Evolutionary conservation across 208 protist genomes (phyloP).

Genomic region (Acanthamoeba lenticulata): DNA sequence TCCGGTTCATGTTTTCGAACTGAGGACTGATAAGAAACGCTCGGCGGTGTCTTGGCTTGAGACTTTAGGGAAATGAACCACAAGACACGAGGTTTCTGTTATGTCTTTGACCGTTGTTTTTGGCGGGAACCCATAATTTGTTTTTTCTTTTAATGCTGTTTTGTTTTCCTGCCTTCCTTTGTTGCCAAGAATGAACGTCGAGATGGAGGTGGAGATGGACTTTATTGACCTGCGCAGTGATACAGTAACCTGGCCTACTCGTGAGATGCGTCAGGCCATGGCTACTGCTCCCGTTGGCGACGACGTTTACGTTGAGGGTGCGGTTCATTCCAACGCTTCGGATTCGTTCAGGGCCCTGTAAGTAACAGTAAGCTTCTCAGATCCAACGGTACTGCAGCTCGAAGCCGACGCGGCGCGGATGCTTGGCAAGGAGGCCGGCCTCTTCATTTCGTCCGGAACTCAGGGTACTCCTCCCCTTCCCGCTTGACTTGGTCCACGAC

Average conservation of each 20-base stretch:
- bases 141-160: not conserved
- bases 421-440: slow-evolving; percentile 81
- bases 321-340: too few relatives aligned
- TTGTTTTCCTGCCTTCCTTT: not conserved
- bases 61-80: too few relatives aligned
- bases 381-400: slow-evolving; percentile 75
- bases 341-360: too few relatives aligned
- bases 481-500: not conserved
- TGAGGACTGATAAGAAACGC: too few relatives aligned
- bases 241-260: slow-evolving; percentile 76
- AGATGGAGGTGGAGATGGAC: slow-evolving; percentile 1
- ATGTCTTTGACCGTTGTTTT: too few relatives aligned
- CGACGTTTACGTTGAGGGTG: slow-evolving; percentile 79
- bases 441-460: slow-evolving; percentile 79
- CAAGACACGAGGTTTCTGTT: too few relatives aligned
- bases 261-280: slow-evolving; percentile 77
- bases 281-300: slow-evolving; percentile 75
- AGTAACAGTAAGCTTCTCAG: too few relatives aligned
- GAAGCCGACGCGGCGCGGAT: slow-evolving; percentile 65
- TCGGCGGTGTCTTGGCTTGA: too few relatives aligned
- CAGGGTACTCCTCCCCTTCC: not conserved
- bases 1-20: too few relatives aligned
- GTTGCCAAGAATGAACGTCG: not conserved
- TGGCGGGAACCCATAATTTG: too few relatives aligned
- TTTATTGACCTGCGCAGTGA: slow-evolving; percentile 77